phyloP scores from a whole-genome alignment of 352 stramenopile genomes.

The Aphanomyces stellatus region DNA sequence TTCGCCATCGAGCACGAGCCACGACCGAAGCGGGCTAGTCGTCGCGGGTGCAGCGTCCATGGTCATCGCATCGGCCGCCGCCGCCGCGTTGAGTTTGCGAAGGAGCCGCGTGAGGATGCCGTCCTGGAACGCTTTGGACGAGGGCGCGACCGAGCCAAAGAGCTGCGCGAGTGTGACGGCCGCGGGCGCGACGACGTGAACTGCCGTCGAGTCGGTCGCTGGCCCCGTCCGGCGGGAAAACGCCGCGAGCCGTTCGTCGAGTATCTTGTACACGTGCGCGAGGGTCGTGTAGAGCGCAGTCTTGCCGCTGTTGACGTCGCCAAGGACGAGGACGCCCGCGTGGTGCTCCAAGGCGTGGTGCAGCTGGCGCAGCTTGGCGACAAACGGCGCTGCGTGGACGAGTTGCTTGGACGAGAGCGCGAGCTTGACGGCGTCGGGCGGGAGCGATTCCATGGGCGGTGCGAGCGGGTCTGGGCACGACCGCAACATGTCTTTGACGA shows the following conservation, averaged over 20 bases:
- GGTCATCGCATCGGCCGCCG: neutral
- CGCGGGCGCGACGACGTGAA: constrained; percentile 2
- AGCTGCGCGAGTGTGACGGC: neutral
- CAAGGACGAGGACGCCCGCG: constrained; percentile 33
- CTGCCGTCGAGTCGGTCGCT: neutral
- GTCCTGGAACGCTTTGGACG: constrained; percentile 10
- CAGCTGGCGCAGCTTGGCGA: constrained; percentile 38
- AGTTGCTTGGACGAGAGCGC: neutral
- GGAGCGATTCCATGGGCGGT: neutral
- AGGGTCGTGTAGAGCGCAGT: constrained; percentile 40
- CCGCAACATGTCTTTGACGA: neutral
- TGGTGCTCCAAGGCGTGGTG: constrained; percentile 28
- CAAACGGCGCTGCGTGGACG: constrained; percentile 21
- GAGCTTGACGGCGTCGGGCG: neutral
- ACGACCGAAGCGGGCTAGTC: too few species aligned
- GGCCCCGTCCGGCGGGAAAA: neutral
- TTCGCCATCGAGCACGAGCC: constrained; percentile 61
- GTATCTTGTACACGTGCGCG: constrained; percentile 19
- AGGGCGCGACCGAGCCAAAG: neutral
- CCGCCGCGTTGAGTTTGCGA: neutral
- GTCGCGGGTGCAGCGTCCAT: neutral
- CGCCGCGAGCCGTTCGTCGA: constrained; percentile 9
- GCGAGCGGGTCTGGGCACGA: neutral
- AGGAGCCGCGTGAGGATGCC: constrained; percentile 8
- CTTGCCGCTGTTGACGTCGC: constrained; percentile 40